Evolutionary conservation across 257 asterid species (phyloP).

Genomic region (Dorcoceras hygrometricum): DNA sequence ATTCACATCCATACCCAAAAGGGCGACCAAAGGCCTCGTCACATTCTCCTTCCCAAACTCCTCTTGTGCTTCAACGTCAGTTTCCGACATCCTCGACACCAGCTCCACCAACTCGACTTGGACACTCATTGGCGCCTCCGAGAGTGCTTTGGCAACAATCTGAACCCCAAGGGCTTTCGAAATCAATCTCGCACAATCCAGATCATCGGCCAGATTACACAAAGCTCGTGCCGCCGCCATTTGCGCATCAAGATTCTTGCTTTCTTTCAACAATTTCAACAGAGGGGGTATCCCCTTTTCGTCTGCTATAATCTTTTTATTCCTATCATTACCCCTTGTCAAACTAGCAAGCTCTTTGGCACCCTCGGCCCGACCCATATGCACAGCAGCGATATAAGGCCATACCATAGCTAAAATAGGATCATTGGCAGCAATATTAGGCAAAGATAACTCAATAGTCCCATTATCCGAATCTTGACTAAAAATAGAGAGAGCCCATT

Average conservation of each 20-base stretch:
- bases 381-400: constrained; percentile 48
- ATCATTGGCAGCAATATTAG: constrained; percentile 49
- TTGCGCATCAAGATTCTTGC: constrained; percentile 38
- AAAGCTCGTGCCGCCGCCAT: constrained; percentile 45
- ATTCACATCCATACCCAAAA: constrained; percentile 43
- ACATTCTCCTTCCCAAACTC: constrained; percentile 62
- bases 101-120: constrained; percentile 36
- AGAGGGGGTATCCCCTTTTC: constrained; percentile 58
- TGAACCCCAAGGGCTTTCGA: constrained; percentile 35
- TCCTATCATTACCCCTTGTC: constrained; percentile 35
- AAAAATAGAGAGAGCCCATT: constrained; percentile 45
- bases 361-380: constrained; percentile 50
- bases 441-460: constrained; percentile 31
- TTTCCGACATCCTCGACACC: constrained; percentile 44
- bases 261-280: constrained; percentile 49
- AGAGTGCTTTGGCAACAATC: constrained; percentile 34
- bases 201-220: constrained; percentile 42
- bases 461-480: constrained; percentile 29
- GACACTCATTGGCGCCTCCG: constrained; percentile 36
- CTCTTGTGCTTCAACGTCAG: constrained; percentile 39
- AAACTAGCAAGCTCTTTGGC: constrained; percentile 37
- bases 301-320: constrained; percentile 37
- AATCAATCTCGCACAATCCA: constrained; percentile 33
- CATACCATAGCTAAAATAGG: constrained; percentile 60
- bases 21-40: constrained; percentile 43